phyloP scores from a whole-genome alignment of 164 flowering plant genomes.

The Macadamia tetraphylla region DNA sequence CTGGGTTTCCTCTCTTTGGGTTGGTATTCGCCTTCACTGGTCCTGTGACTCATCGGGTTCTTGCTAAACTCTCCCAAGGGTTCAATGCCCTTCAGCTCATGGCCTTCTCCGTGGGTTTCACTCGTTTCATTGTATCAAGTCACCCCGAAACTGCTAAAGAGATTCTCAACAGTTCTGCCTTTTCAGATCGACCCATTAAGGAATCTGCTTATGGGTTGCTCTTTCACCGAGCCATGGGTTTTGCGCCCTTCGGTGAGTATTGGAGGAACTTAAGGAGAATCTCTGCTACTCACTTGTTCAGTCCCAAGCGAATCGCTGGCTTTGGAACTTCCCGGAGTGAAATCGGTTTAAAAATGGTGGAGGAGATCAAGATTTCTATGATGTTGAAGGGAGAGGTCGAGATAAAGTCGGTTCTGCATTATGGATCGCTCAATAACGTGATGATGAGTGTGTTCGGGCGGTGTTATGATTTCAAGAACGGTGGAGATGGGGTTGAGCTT shows the following conservation, averaged over 20 bases:
- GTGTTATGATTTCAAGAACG: constrained; percentile 20
- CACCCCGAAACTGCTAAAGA: constrained; percentile 50
- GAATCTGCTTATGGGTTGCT: constrained; percentile 56
- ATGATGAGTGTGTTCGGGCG: constrained; percentile 47
- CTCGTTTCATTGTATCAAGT: constrained; percentile 42
- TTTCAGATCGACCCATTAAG: constrained; percentile 55
- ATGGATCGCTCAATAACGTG: constrained; percentile 38
- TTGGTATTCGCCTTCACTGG: constrained; percentile 29
- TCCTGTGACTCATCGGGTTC: neutral
- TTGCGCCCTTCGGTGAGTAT: constrained; percentile 57
- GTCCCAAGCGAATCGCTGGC: constrained; percentile 25
- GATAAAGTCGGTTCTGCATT: constrained; percentile 24
- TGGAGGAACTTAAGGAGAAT: constrained; percentile 58
- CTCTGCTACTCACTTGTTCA: constrained; percentile 48
- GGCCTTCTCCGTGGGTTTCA: constrained; percentile 21
- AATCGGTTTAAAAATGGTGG: neutral
- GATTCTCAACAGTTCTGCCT: constrained; percentile 39
- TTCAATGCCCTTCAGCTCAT: constrained; percentile 21
- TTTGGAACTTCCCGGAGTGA: neutral
- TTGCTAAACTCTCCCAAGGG: neutral
- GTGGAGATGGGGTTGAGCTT: constrained; percentile 22
- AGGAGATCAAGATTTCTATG: neutral
- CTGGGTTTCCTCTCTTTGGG: constrained; percentile 63
- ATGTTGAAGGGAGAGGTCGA: neutral
- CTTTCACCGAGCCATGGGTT: constrained; percentile 60